Percentiles rank a stretch among this genome's conserved stretches.
Evolutionary conservation across 768 basidiomycete genomes (phyloP).

Genomic region (Coprinopsis cinerea): DNA sequence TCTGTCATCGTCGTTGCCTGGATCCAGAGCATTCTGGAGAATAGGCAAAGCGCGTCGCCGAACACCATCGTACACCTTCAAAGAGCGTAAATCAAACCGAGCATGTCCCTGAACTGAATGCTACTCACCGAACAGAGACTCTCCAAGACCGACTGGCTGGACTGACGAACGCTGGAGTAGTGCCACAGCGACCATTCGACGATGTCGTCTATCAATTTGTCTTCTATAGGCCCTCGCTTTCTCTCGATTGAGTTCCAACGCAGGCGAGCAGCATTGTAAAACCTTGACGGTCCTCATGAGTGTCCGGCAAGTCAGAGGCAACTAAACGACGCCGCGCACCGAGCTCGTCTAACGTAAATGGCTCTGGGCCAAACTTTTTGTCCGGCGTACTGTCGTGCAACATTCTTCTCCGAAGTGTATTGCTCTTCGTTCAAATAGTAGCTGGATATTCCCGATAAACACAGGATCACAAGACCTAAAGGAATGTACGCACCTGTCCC

Average conservation of each 20-base stretch:
- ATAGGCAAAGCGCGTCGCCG: conserved; percentile 55
- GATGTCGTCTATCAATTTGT: conserved; percentile 63
- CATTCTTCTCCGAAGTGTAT: conserved; percentile 53
- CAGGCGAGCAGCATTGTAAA: conserved; percentile 61
- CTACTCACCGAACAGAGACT: conserved; percentile 42
- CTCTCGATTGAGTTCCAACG: conserved; percentile 74
- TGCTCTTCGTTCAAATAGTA: conserved; percentile 54
- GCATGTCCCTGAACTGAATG: neutral
- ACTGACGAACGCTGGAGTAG: conserved; percentile 55
- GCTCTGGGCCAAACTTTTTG: conserved; percentile 78
- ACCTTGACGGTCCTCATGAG: conserved; percentile 30
- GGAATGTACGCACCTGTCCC: conserved; percentile 34
- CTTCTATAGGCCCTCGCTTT: conserved; percentile 50
- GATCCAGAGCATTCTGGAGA: conserved; percentile 51
- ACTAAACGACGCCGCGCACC: conserved; percentile 33
- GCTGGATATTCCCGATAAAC: conserved; percentile 23
- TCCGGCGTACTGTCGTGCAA: conserved; percentile 60
- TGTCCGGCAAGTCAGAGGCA: neutral
- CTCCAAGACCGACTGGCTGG: conserved; percentile 45
- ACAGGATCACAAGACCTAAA: neutral
- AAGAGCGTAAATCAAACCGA: neutral
- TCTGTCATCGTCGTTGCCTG: conserved; percentile 78
- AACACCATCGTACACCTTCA: conserved; percentile 63
- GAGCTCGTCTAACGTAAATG: conserved; percentile 58
- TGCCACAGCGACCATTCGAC: conserved; percentile 76